Evolutionary conservation across 2,329 filamentous ascomycete genomes (phyloP).

Genomic region (Aspergillus calidoustus): DNA sequence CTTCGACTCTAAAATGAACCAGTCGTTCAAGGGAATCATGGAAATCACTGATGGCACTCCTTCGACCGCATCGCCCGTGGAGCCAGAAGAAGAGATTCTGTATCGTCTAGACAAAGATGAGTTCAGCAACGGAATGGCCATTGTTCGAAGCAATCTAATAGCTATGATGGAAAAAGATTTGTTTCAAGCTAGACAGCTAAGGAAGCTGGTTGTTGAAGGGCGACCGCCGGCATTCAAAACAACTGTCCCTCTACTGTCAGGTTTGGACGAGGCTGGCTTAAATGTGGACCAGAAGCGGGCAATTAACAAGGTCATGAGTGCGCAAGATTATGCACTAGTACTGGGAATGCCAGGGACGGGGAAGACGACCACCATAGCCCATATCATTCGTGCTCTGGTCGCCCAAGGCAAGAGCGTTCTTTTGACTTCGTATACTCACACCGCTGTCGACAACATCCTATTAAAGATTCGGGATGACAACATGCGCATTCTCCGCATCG

Average conservation of each 20-base stretch:
- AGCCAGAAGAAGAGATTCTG: conserved; percentile 56
- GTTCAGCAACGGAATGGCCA: conserved; percentile 97
- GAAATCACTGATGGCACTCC: conserved; percentile 67
- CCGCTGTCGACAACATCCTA: conserved; percentile 96
- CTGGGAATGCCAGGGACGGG: conserved; percentile 98
- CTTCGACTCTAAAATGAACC: conserved; percentile 77
- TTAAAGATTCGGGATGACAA: conserved; percentile 83
- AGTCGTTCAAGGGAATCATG: conserved; percentile 91
- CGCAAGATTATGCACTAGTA: conserved; percentile 93
- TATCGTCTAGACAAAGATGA: conserved; percentile 97
- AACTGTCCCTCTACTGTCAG: conserved; percentile 63
- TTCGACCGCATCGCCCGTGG: conserved; percentile 33
- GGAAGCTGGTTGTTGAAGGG: conserved; percentile 79
- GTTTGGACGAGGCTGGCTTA: conserved; percentile 62
- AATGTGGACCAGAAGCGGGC: conserved; percentile 87
- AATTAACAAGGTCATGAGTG: conserved; percentile 94
- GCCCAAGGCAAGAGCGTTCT: conserved; percentile 90
- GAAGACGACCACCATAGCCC: conserved; percentile 97
- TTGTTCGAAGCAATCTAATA: conserved; percentile 89
- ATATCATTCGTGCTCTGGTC: conserved; percentile 90
- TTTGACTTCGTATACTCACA: conserved; percentile 94
- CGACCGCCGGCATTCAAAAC: conserved; percentile 74
- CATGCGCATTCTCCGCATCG: conserved; percentile 82
- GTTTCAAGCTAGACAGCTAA: conserved; percentile 72
- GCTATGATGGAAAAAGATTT: conserved; percentile 84